A percentile compares a stretch with the other conserved stretches of the same genome.
phyloP scores from a whole-genome alignment of 2,329 filamentous ascomycete species.

The Colletotrichum lupini region DNA sequence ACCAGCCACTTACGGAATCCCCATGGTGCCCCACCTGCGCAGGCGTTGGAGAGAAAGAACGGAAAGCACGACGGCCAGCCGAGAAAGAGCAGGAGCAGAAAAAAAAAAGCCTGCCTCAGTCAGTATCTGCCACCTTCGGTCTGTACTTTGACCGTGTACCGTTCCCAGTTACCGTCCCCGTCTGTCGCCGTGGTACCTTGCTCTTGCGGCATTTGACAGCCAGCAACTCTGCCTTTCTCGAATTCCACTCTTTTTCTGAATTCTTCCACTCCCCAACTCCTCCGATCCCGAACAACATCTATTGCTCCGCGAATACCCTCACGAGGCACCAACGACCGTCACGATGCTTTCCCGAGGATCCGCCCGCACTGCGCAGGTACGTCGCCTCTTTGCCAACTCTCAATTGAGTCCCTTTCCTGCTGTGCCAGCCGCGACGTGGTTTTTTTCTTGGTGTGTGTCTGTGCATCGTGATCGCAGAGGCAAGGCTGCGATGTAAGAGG shows the following conservation, averaged over 20 bases:
- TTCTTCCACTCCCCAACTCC: conserved; percentile 18
- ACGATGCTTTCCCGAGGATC: conserved; percentile 71
- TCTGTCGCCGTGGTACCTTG: conserved; percentile 6
- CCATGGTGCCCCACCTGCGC: too few relatives aligned
- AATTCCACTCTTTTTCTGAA: conserved; percentile 32
- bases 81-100: background rate
- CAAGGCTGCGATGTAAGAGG: conserved; percentile 1
- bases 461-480: background rate
- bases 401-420: conserved; percentile 8
- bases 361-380: conserved; percentile 67
- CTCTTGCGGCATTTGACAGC: conserved; percentile 32
- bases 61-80: too few relatives aligned
- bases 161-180: conserved; percentile 2
- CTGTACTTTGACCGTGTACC: conserved; percentile 11
- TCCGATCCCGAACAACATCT: conserved; percentile 17
- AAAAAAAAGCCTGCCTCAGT: background rate
- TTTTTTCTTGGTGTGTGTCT: conserved; percentile 2
- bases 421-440: background rate
- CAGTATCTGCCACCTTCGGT: background rate
- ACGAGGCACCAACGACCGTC: conserved; percentile 36
- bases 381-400: conserved; percentile 40
- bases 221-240: conserved; percentile 9
- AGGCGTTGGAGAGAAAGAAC: background rate
- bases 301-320: conserved; percentile 30
- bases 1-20: conserved; percentile 23